Conservation (phyloP, 139 green algal genomes). For the Chlorella ohadii region DNA sequence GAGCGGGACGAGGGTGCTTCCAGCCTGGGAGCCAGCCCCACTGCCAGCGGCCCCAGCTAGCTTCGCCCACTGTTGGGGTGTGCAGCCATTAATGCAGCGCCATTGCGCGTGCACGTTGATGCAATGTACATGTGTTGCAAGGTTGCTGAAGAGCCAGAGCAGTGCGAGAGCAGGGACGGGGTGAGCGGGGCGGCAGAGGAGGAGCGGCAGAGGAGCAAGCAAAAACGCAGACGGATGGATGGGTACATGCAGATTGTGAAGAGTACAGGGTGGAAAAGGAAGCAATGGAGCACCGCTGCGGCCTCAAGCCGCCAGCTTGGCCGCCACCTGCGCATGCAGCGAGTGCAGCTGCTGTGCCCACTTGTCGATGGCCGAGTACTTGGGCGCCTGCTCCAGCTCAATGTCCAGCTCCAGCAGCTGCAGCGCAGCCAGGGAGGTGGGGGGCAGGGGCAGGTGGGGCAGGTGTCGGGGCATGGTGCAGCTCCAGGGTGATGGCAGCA, state of each 20-base stretch:
- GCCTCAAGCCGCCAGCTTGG: slow-evolving; percentile 66
- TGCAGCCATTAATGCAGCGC: not conserved
- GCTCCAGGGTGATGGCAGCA: not conserved
- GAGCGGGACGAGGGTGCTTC: slow-evolving; percentile 58
- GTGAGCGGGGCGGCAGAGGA: not conserved
- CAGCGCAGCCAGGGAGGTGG: slow-evolving; percentile 28
- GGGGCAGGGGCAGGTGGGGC: not conserved
- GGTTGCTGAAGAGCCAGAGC: not conserved
- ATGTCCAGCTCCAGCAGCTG: slow-evolving; percentile 83
- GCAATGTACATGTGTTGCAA: not conserved
- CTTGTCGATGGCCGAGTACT: slow-evolving; percentile 87
- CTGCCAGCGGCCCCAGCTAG: not conserved
- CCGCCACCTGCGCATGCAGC: slow-evolving; percentile 70
- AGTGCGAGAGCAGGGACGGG: not conserved
- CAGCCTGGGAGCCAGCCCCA: no score
- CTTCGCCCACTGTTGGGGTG: not conserved
- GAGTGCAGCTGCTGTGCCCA: slow-evolving; percentile 81
- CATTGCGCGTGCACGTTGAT: not conserved
- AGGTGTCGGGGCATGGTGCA: not conserved
- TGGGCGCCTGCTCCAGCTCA: slow-evolving; percentile 52
- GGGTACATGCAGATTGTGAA: not conserved
- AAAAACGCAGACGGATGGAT: not conserved
- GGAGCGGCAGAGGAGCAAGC: not conserved
- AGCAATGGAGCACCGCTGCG: not conserved
- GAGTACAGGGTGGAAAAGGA: not conserved